Conservation (phyloP, 2,329 filamentous ascomycete genomes). For the Fusarium tupiense region DNA sequence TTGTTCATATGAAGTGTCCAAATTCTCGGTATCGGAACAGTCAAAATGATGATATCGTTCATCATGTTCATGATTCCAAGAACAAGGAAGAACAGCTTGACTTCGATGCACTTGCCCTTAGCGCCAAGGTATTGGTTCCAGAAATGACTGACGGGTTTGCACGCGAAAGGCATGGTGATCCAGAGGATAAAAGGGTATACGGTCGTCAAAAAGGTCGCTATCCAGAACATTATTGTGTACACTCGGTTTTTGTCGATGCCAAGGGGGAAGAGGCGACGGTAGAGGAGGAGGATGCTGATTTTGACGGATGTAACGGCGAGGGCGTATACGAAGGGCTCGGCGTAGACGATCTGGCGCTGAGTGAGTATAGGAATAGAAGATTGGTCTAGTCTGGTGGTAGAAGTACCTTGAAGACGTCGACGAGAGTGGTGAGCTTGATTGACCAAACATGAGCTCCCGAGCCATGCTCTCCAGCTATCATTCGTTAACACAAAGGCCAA, state of each 20-base stretch:
- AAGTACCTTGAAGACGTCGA: constrained; percentile 5
- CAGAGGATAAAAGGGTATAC: constrained; percentile 11
- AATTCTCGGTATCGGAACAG: constrained; percentile 10
- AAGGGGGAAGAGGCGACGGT: constrained; percentile 15
- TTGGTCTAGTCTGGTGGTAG: too few species aligned
- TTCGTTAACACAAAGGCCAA: accelerated
- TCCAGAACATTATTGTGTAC: constrained; percentile 10
- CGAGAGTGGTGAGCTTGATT: neutral
- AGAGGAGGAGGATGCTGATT: constrained; percentile 11
- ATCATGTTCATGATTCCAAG: constrained; percentile 20
- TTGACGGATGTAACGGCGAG: constrained; percentile 20
- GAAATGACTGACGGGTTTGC: constrained; percentile 8
- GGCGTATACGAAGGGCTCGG: constrained; percentile 13
- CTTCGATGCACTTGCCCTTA: neutral
- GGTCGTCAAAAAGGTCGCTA: neutral
- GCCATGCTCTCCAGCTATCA: neutral
- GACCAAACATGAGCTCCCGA: constrained; percentile 17
- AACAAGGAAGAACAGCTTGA: constrained; percentile 8
- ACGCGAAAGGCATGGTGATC: constrained; percentile 15
- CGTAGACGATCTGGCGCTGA: neutral
- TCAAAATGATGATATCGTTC: constrained; percentile 11
- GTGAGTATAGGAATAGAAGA: neutral
- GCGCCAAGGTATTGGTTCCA: constrained; percentile 11
- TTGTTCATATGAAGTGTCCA: constrained; percentile 19
- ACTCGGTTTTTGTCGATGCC: constrained; percentile 10